Conservation (phyloP, 2,329 filamentous ascomycete genomes). For the Aschersonia sp. region DNA sequence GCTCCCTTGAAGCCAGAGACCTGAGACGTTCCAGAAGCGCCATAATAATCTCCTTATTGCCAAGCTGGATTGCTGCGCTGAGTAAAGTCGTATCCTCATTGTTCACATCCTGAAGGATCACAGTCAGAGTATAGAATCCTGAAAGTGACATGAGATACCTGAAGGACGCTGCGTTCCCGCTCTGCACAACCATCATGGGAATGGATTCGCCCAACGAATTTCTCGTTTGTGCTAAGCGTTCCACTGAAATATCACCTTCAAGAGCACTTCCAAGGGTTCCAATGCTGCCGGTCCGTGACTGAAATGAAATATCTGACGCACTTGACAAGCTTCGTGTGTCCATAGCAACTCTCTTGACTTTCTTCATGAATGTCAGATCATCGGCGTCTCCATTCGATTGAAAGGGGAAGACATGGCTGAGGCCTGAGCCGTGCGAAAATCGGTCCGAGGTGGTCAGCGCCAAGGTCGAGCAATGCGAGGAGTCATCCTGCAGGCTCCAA, state of each 20-base stretch:
- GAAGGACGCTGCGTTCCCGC: slow-evolving; percentile 56
- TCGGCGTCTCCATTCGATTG: slow-evolving; percentile 38
- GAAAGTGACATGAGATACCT: slow-evolving; percentile 65
- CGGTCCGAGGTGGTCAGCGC: slow-evolving; percentile 28
- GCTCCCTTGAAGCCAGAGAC: slow-evolving; percentile 35
- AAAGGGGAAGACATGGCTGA: slow-evolving; percentile 87
- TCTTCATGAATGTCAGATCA: slow-evolving; percentile 26
- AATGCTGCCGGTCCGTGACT: slow-evolving; percentile 66
- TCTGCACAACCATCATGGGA: slow-evolving; percentile 71
- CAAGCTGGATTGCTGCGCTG: slow-evolving; percentile 79
- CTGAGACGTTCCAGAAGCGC: slow-evolving; percentile 60
- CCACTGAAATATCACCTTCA: slow-evolving; percentile 77
- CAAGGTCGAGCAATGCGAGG: slow-evolving; percentile 27
- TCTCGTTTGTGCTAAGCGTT: slow-evolving; percentile 59
- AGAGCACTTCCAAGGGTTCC: slow-evolving; percentile 58
- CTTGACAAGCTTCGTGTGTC: slow-evolving; percentile 79
- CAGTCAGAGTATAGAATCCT: slow-evolving; percentile 57
- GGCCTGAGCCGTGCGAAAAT: slow-evolving; percentile 40
- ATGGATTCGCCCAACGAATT: slow-evolving; percentile 67
- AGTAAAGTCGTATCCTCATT: slow-evolving; percentile 81
- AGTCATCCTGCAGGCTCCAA: slow-evolving; percentile 31
- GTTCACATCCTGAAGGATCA: slow-evolving; percentile 71
- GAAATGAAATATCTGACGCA: slow-evolving; percentile 69
- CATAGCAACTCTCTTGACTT: slow-evolving; percentile 72
- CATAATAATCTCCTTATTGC: slow-evolving; percentile 59